phyloP scores from a whole-genome alignment of 176 grass and related monocot species.

The Pharus latifolius region DNA sequence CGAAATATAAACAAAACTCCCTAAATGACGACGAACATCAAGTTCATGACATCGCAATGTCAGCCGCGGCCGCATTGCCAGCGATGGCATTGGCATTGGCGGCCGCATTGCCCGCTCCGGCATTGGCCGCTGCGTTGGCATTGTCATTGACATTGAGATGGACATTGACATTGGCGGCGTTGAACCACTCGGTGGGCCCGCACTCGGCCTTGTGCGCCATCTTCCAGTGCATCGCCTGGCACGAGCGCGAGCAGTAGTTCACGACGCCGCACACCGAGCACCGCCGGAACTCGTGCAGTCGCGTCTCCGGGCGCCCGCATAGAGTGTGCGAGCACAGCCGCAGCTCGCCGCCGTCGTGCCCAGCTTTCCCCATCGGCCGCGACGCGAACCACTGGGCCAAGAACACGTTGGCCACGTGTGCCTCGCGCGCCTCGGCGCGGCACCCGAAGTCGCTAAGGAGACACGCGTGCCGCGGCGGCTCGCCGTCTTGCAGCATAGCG shows the following conservation, averaged over 20 bases:
- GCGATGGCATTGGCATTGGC: no score
- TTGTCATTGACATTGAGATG: no score
- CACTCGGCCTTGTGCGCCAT: slow-evolving; percentile 23
- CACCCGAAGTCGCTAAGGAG: background rate
- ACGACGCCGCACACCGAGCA: slow-evolving; percentile 18
- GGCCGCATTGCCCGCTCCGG: no score
- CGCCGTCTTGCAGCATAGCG: no score
- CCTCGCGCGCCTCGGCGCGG: background rate
- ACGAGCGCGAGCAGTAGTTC: slow-evolving; percentile 36
- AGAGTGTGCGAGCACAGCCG: slow-evolving; percentile 21
- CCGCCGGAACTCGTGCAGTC: slow-evolving; percentile 27
- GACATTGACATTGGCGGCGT: background rate
- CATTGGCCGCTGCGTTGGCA: no score
- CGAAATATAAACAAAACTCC: no score
- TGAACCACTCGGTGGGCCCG: slow-evolving; percentile 15
- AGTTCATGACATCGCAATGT: no score
- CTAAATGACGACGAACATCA: no score
- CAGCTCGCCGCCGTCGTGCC: background rate
- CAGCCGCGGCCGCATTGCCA: no score
- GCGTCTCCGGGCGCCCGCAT: slow-evolving; percentile 27
- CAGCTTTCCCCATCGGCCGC: background rate
- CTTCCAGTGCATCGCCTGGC: slow-evolving; percentile 35
- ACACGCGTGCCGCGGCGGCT: background rate
- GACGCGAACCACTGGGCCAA: slow-evolving; percentile 29
- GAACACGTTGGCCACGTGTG: slow-evolving; percentile 37